A percentile compares a stretch with the other conserved stretches of the same genome.
phyloP scores from a whole-genome alignment of 75 land plant species.

The Sequoia sempervirens region DNA sequence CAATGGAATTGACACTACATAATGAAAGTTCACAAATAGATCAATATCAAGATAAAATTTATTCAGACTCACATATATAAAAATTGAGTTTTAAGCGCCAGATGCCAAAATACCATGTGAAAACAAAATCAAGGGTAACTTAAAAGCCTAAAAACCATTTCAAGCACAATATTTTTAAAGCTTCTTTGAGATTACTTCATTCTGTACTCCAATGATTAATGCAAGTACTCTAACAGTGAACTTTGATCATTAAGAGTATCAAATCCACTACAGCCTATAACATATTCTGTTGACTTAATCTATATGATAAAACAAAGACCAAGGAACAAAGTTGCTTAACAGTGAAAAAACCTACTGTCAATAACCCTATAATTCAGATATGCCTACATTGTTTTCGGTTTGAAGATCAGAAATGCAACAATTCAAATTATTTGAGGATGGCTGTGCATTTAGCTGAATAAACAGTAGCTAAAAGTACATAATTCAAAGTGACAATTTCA shows the following conservation, averaged over 20 bases:
- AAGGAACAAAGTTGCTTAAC: neutral
- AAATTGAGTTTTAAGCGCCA: neutral
- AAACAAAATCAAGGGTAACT: neutral
- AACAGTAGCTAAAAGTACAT: neutral
- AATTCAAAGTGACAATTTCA: neutral
- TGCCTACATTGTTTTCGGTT: neutral
- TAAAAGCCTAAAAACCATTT: neutral
- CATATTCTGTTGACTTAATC: neutral
- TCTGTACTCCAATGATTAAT: neutral
- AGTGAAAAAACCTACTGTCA: neutral
- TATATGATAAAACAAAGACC: neutral
- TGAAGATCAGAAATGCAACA: neutral
- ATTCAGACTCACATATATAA: neutral
- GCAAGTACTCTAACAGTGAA: neutral
- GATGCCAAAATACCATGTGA: neutral
- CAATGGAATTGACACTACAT: slow-evolving; percentile 64
- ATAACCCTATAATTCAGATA: neutral
- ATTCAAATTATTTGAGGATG: neutral
- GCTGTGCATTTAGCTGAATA: neutral
- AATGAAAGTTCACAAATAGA: neutral
- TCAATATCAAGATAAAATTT: neutral
- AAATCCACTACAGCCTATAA: neutral
- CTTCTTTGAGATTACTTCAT: slow-evolving; percentile 3
- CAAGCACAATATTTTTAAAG: slow-evolving; percentile 1
- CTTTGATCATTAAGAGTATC: neutral